Evolutionary conservation across 768 basidiomycete genomes (phyloP), one percentile per base, ranked within the genome.

Genomic region (Nevesoporus exiguus): DNA sequence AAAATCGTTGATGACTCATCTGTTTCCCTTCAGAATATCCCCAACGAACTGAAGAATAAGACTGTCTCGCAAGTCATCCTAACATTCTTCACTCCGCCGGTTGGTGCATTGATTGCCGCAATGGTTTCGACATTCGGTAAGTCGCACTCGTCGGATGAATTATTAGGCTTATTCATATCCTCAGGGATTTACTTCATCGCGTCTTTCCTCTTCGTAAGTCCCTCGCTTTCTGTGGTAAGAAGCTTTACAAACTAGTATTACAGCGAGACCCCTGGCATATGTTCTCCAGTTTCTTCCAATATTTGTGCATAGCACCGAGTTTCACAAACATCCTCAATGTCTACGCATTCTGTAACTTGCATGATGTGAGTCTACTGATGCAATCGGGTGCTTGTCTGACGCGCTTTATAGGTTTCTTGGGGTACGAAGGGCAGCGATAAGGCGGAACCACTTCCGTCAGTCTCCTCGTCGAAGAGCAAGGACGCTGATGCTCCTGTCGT

Each of bases 191-290:
- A 94, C 76, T 77, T 93, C 60, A 65, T 86, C 22, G 82, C 92
- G 3, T 95, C 91, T 0, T 80, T 93, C 72, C 83, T 93, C 64
- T 95, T 91, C 62, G 90, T 92, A 58, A 75, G 90, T 76, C 27
- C 1, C 14, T 42, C 9, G 17, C 3, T 25, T 46, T 14, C n/a
- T 34, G 25, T 5, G 41, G 27, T 29, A 37, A 5, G 52, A 29
- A 25, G 22, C 56, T 50, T 14, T 21, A 15, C 44, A 54, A 49
- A 66, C 24, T 31, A 49, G 24, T 21, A n/a, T 46, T 55, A 29
- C 56, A 93, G 89, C 85, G 91, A 57, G 95, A 98, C 72, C 95
- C 95, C 5, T 98, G 95, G 95, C 95, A 98, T 72, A 88, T 98
- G 85, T 86, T 95, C 72, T 90, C 91, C 24, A 93, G 91, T 62